phyloP scores from a whole-genome alignment of 176 grass and related monocot species.

The Neostapfia colusana region DNA sequence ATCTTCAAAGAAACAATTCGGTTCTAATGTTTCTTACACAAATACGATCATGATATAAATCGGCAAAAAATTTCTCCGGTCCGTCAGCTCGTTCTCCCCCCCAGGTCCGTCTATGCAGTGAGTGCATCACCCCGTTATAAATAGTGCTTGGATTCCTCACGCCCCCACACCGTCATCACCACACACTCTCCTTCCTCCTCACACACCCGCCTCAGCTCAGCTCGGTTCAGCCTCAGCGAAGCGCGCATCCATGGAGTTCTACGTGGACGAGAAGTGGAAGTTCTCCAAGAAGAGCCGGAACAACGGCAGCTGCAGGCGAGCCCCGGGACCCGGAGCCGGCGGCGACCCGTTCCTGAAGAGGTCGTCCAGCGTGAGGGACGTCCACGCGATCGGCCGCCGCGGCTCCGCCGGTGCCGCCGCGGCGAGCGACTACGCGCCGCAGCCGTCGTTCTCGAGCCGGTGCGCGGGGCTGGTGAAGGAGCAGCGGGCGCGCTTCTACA shows the following conservation, averaged over 20 bases:
- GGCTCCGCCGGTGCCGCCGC: background rate
- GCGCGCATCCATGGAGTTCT: slow-evolving; percentile 56
- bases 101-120: too few relatives aligned
- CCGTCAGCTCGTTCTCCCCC: background rate
- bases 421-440: slow-evolving; percentile 18
- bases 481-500: slow-evolving; percentile 93
- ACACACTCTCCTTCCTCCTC: slow-evolving; percentile 21
- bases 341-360: slow-evolving; percentile 53
- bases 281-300: slow-evolving; percentile 84
- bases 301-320: slow-evolving; percentile 71
- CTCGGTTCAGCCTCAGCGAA: background rate
- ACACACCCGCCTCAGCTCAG: slow-evolving; percentile 16
- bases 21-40: too few relatives aligned
- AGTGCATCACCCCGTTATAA: slow-evolving; percentile 59
- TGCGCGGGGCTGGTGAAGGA: slow-evolving; percentile 82
- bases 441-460: slow-evolving; percentile 69
- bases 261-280: slow-evolving; percentile 96
- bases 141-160: slow-evolving; percentile 45
- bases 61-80: too few relatives aligned
- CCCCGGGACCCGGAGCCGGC: slow-evolving; percentile 14
- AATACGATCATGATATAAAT: too few relatives aligned
- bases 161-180: slow-evolving; percentile 25
- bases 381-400: slow-evolving; percentile 39
- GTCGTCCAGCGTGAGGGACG: slow-evolving; percentile 61
- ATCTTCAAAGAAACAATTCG: too few relatives aligned